Conservation (phyloP, 1,139 yeast species). For the Pichia sp. region DNA sequence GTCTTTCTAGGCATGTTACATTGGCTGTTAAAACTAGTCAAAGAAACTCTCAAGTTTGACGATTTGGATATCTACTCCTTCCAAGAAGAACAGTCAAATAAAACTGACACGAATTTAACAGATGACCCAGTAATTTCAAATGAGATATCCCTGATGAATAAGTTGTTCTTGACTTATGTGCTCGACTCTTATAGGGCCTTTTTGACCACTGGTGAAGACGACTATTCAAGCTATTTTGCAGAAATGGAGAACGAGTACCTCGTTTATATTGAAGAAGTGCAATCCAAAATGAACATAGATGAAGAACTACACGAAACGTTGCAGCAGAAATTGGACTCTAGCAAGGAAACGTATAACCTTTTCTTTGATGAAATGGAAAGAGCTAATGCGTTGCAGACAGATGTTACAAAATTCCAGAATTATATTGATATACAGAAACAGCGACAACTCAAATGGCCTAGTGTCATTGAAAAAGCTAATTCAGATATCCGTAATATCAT, state of each 20-base stretch:
- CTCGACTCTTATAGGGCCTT: conserved; percentile 65
- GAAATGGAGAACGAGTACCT: conserved; percentile 57
- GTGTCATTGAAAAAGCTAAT: conserved; percentile 50
- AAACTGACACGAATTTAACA: conserved; percentile 16
- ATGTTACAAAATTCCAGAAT: conserved; percentile 63
- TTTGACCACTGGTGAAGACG: conserved; percentile 54
- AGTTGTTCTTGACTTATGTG: conserved; percentile 54
- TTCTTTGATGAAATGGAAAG: conserved; percentile 45
- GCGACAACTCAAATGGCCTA: conserved; percentile 62
- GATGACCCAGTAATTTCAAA: conserved; percentile 23
- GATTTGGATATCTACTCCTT: conserved; percentile 34
- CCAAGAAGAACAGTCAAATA: conserved; percentile 19
- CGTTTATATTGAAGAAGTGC: conserved; percentile 36
- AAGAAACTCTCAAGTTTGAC: conserved; percentile 35
- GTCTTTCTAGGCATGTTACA: conserved; percentile 73
- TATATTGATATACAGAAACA: conserved; percentile 65
- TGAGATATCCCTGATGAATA: conserved; percentile 28
- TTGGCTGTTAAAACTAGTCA: conserved; percentile 64
- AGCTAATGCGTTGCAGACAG: conserved; percentile 64
- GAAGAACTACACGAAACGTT: conserved; percentile 44
- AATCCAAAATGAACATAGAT: conserved; percentile 39
- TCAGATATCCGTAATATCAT: conserved; percentile 50
- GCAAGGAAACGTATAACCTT: conserved; percentile 34
- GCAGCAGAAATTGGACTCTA: conserved; percentile 35
- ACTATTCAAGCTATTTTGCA: conserved; percentile 48